These are phyloP conservation scores for Tylopilus plumbeoviolaceoides DNA, from an alignment of 768 basidiomycete species.

Conservation along the genomic window DNA sequence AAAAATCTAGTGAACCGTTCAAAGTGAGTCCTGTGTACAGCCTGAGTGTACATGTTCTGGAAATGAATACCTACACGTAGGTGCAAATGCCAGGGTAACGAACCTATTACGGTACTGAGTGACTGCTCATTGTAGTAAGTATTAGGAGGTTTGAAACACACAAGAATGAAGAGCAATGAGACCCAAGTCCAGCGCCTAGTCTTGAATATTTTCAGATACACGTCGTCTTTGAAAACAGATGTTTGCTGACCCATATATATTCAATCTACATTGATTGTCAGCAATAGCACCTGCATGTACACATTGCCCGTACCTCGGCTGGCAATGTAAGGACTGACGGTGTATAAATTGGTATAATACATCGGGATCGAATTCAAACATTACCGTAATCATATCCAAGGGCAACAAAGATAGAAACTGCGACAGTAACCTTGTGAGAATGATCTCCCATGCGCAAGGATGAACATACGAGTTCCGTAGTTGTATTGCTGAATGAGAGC, in stretches of 20 bases:
- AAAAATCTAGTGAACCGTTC: neutral
- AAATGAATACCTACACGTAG: neutral
- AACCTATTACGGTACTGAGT: neutral
- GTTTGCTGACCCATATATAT: neutral
- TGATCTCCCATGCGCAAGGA: neutral
- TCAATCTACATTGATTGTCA: neutral
- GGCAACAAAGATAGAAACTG: neutral
- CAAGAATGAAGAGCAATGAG: conserved; percentile 5
- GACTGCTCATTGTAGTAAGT: no score
- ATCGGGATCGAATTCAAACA: neutral
- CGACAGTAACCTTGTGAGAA: neutral
- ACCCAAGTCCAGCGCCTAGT: conserved; percentile 2
- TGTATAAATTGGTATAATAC: neutral
- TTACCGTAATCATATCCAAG: neutral
- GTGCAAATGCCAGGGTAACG: conserved; percentile 5
- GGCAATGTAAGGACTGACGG: neutral
- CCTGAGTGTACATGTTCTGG: no score
- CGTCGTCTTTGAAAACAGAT: no score
- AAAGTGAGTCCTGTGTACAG: neutral
- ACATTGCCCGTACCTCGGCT: neutral
- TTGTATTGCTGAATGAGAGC: no score
- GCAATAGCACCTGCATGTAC: neutral
- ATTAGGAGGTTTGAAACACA: neutral
- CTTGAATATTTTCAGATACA: neutral
- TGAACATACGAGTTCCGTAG: no score